Evolutionary conservation across 1,139 yeast species (phyloP).

Genomic region (Yamadazyma atmosphaerica): DNA sequence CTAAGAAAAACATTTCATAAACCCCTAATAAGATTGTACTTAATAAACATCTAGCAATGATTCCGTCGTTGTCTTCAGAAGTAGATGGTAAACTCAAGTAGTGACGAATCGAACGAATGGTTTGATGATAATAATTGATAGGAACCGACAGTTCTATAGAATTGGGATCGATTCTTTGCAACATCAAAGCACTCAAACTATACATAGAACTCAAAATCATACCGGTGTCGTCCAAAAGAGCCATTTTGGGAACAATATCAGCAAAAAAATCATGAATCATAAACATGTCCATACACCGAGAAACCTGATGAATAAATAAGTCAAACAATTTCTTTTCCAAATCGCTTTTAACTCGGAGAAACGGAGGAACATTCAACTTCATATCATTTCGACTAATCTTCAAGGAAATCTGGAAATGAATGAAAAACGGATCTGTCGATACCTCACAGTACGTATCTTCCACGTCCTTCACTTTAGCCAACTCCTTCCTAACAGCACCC

Average conservation of each 20-base stretch:
- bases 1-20: slow-evolving; percentile 39
- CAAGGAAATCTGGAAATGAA: slow-evolving; percentile 22
- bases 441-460: slow-evolving; percentile 8
- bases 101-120: slow-evolving; percentile 32
- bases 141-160: slow-evolving; percentile 31
- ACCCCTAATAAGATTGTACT: slow-evolving; percentile 40
- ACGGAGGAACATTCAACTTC: slow-evolving; percentile 8
- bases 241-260: slow-evolving; percentile 35
- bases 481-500: slow-evolving; percentile 5
- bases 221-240: slow-evolving; percentile 38
- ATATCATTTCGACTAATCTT: slow-evolving; percentile 1
- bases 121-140: slow-evolving; percentile 37
- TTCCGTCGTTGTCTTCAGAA: slow-evolving; percentile 27
- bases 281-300: slow-evolving; percentile 33
- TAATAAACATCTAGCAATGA: slow-evolving; percentile 35
- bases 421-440: slow-evolving; percentile 26
- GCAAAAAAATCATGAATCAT: slow-evolving; percentile 30
- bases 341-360: slow-evolving; percentile 19
- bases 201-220: slow-evolving; percentile 36
- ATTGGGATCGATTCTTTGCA: slow-evolving; percentile 30
- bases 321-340: slow-evolving; percentile 34
- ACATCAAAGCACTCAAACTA: slow-evolving; percentile 35
- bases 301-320: slow-evolving; percentile 30
- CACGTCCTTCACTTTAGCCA: slow-evolving; percentile 5
- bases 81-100: slow-evolving; percentile 24